Evolutionary conservation across 1,139 yeast genomes (phyloP), one percentile per base, ranked within the genome.

Genomic region (Insectozyma bohioensis): DNA sequence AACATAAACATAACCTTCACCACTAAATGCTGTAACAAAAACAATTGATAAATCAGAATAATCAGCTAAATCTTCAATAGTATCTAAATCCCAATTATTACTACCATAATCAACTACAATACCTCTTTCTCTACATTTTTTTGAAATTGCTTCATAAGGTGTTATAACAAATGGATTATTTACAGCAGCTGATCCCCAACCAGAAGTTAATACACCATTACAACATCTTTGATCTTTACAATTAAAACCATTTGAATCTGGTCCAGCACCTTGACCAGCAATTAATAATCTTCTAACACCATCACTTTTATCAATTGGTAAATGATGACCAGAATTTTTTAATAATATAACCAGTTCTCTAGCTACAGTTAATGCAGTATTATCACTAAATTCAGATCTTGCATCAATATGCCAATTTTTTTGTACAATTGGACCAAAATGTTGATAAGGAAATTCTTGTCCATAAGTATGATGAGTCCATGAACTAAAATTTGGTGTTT

Each of bases 401-500:
- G 75, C 78, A 36, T 77, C 78, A 28, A 67, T 60, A 46, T 77
- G 83, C 62, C 73, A 66, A 47, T 78, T 79, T 24, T 75, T 71
- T 45, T 68, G 75, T 16, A 63, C 62, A 14, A 71, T 67, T 7
- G 80, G 77, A 1, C 82, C 81, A 41, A 54, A 68, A 34, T 71
- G 71, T 43, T 75, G 76, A 46, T 66, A 67, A 11, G 78, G 77
- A 45, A 59, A 72, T 37, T 71, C 62, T 38, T 70, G 77, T 13
- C 76, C 80, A 45, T 62, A 68, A 1, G 80, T 74, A 43, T 74
- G 75, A 37, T 58, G 56, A 4, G 82, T 74, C 81, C 81, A 76
- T 1, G 82, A 74, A 39, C 73, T 68, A 51, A 78, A 78, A 48
- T 75, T 78, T 19, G 84, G 82, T 1, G 54, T 43, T 26, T 64